Evolutionary conservation across 2,329 filamentous ascomycete species (phyloP), one percentile per base, ranked within the genome.

Genomic region (Pestalotiopsis fici): DNA sequence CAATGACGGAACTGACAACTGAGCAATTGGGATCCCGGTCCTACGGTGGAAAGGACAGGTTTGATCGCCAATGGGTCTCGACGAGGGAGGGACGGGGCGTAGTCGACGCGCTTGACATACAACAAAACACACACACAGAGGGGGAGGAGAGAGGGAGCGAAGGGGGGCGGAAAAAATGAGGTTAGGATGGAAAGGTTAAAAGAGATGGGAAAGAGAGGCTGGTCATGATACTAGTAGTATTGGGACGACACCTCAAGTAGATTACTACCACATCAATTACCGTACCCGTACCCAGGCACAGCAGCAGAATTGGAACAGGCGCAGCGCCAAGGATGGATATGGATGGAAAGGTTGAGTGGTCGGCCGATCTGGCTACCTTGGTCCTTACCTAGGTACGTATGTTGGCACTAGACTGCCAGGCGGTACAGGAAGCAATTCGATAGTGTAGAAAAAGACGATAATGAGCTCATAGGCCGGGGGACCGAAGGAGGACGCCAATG

Each of bases 401-500:
- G 55, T 57, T 57, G 55, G 55, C 27, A 57, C 27, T 57, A 27
- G 23, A 56, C 11, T 25, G 21, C n/a, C 23, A 23, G 55, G 25
- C 23, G 55, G 55, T 7, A 15, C n/a, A 23, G 12, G 55, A 31
- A 31, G 57, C 25, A 60, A 60, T 31, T 60, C 57, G 31, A 60
- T 60, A 60, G 57, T 31, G 57, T 60, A 31, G 57, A 35, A 60
- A 27, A 31, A 59, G 12, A 60, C 7, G 18, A 31, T n/a, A 21
- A 37, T 21, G 31, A 62, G 59, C 35, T 31, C 31, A 23, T 47
- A 62, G 31, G 37, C 23, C 55, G 27, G 27, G 35, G 59, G n/a
- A 23, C 37, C 31, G 21, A 62, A 62, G 35, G 59, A 62, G 59
- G 59, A 62, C 59, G 59, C 59, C 59, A 62, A 62, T 60, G 57